phyloP scores from a whole-genome alignment of 768 basidiomycete species.

The Termitomyces sp. region DNA sequence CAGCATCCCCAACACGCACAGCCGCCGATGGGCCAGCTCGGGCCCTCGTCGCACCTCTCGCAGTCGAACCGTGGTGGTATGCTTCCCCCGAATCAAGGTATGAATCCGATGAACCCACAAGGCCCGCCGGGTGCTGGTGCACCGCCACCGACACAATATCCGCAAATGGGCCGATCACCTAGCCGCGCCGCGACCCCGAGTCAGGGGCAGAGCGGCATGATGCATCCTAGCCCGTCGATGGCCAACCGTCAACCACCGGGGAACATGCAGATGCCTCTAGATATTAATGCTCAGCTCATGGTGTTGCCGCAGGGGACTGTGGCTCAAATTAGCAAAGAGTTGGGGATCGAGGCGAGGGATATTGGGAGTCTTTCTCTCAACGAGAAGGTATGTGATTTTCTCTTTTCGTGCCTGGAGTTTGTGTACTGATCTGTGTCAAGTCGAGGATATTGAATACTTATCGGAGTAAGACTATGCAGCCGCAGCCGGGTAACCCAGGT shows the following conservation, averaged over 20 bases:
- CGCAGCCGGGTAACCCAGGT: constrained; percentile 15
- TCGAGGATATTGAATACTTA: constrained; percentile 21
- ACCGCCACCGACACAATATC: constrained; percentile 38
- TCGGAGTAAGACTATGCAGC: constrained; percentile 5
- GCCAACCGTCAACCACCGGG: constrained; percentile 37
- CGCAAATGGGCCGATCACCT: constrained; percentile 48
- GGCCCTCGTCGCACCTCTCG: constrained; percentile 49
- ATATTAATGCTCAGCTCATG: constrained; percentile 39
- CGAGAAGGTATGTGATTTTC: constrained; percentile 56
- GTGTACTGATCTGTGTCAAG: neutral
- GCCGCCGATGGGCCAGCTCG: constrained; percentile 45
- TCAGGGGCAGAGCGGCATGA: constrained; percentile 30
- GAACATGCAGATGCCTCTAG: constrained; percentile 9
- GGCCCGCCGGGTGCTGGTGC: constrained; percentile 21
- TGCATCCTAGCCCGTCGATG: constrained; percentile 59
- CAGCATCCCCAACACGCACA: constrained; percentile 23
- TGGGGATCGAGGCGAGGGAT: constrained; percentile 13
- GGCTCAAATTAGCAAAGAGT: constrained; percentile 12
- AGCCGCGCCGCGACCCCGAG: constrained; percentile 47
- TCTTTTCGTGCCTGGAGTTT: neutral
- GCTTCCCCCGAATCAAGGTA: constrained; percentile 45
- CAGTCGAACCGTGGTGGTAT: constrained; percentile 39
- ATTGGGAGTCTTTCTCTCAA: constrained; percentile 2
- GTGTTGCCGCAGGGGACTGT: constrained; percentile 34
- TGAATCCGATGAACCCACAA: constrained; percentile 34